phyloP scores from a whole-genome alignment of 257 asterid genomes.

The Marsdenia floribunda region DNA sequence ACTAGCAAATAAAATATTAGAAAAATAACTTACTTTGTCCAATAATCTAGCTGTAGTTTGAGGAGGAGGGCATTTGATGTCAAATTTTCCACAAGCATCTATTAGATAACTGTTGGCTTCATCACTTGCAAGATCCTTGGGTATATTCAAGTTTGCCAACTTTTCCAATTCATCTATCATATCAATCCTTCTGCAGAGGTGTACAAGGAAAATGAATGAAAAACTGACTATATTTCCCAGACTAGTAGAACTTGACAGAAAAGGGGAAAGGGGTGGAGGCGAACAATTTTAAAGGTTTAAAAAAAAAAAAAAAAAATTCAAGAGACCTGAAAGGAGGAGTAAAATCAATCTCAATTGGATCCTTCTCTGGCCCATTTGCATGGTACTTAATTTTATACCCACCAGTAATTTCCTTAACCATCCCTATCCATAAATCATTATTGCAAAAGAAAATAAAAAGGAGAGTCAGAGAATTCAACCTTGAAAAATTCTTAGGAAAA shows the following conservation, averaged over 20 bases:
- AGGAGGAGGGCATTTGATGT: conserved; percentile 87
- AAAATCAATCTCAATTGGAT: conserved; percentile 88
- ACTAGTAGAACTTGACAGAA: neutral
- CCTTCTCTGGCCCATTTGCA: conserved; percentile 69
- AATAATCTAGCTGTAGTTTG: conserved; percentile 79
- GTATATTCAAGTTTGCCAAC: conserved; percentile 66
- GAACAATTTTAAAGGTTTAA: too few relatives aligned
- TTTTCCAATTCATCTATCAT: conserved; percentile 91
- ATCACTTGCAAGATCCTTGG: conserved; percentile 72
- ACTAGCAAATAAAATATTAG: neutral
- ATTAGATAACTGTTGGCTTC: conserved; percentile 71
- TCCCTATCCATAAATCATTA: conserved; percentile 37
- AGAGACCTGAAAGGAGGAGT: conserved; percentile 95
- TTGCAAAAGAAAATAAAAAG: neutral
- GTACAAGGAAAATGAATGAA: neutral
- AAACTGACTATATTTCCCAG: neutral
- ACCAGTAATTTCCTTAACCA: conserved; percentile 91
- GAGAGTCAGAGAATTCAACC: neutral
- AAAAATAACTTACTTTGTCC: conserved; percentile 54
- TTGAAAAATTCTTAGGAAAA: neutral
- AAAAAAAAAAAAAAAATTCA: neutral
- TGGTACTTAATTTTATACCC: conserved; percentile 75
- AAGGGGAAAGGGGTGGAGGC: neutral
- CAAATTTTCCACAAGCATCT: conserved; percentile 67
- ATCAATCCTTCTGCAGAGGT: conserved; percentile 63